Percentiles rank a stretch among this genome's conserved stretches.
Conservation (phyloP, 1,284 basidiomycete species). For the Ceratobasidium sp. region DNA sequence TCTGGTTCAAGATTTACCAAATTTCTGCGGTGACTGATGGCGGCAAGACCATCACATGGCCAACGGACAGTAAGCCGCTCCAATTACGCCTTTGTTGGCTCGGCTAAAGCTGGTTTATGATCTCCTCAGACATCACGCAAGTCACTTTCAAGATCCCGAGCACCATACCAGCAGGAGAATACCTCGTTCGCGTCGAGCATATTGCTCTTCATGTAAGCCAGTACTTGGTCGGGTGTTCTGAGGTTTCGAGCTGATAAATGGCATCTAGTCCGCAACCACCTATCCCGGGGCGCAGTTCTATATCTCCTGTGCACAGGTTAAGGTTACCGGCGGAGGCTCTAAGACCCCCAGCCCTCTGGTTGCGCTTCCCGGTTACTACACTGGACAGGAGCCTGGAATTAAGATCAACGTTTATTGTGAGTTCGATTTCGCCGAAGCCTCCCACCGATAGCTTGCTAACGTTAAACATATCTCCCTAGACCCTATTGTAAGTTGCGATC, state of each 20-base stretch:
- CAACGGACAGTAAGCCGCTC: conserved; percentile 56
- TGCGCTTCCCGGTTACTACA: conserved; percentile 47
- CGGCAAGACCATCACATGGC: conserved; percentile 55
- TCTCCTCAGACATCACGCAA: conserved; percentile 53
- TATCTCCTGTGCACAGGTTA: conserved; percentile 53
- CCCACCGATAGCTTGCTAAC: neutral
- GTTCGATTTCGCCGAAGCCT: neutral
- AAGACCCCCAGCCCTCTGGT: conserved; percentile 44
- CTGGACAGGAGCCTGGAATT: conserved; percentile 52
- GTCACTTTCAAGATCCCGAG: conserved; percentile 59
- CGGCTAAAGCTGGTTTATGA: neutral
- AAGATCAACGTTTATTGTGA: conserved; percentile 52
- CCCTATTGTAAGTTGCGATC: conserved; percentile 29
- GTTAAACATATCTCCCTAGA: neutral
- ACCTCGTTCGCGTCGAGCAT: conserved; percentile 47
- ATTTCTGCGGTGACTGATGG: conserved; percentile 56
- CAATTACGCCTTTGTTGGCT: neutral
- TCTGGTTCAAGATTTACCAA: conserved; percentile 65
- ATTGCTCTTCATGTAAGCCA: conserved; percentile 46
- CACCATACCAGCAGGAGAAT: conserved; percentile 51
- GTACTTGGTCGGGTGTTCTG: conserved; percentile 23
- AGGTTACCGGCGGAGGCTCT: conserved; percentile 48
- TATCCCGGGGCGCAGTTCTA: conserved; percentile 45
- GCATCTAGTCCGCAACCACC: neutral
- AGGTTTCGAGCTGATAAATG: conserved; percentile 43